Conservation (phyloP, 768 basidiomycete genomes). For the Postia placenta region DNA sequence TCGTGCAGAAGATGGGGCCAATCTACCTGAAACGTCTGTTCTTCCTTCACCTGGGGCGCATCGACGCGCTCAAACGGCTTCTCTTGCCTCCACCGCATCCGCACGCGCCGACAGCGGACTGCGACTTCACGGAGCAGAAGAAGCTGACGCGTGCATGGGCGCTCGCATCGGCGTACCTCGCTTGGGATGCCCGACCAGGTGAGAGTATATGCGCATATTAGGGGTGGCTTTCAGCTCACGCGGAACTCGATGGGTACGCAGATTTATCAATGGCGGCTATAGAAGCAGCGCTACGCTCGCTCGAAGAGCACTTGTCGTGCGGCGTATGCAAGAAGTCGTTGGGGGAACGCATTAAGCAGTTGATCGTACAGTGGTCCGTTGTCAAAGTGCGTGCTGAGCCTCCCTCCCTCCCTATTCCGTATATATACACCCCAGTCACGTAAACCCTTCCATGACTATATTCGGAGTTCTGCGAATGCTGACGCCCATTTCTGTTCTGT, state of each 20-base stretch:
- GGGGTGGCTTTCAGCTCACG: not conserved
- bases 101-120: slow-evolving; percentile 62
- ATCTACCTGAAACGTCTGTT: slow-evolving; percentile 77
- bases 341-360: slow-evolving; percentile 57
- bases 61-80: slow-evolving; percentile 76
- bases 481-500: no score
- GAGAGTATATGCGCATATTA: slow-evolving; percentile 15
- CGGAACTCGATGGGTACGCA: slow-evolving; percentile 24
- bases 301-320: slow-evolving; percentile 65
- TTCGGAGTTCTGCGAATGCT: no score
- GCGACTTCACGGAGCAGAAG: slow-evolving; percentile 75
- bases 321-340: slow-evolving; percentile 61
- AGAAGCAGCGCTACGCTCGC: slow-evolving; percentile 64
- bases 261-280: slow-evolving; percentile 70
- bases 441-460: no score
- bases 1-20: slow-evolving; percentile 64
- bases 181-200: slow-evolving; percentile 83
- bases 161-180: slow-evolving; percentile 73
- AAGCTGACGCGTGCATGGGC: slow-evolving; percentile 79
- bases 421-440: no score
- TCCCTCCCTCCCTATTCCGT: no score
- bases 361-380: slow-evolving; percentile 71
- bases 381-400: slow-evolving; percentile 68
- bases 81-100: slow-evolving; percentile 69
- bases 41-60: slow-evolving; percentile 77